Percentiles rank a stretch among this genome's conserved stretches.
Evolutionary conservation across 441 rosid species (phyloP).

Genomic region (Hura crepitans): DNA sequence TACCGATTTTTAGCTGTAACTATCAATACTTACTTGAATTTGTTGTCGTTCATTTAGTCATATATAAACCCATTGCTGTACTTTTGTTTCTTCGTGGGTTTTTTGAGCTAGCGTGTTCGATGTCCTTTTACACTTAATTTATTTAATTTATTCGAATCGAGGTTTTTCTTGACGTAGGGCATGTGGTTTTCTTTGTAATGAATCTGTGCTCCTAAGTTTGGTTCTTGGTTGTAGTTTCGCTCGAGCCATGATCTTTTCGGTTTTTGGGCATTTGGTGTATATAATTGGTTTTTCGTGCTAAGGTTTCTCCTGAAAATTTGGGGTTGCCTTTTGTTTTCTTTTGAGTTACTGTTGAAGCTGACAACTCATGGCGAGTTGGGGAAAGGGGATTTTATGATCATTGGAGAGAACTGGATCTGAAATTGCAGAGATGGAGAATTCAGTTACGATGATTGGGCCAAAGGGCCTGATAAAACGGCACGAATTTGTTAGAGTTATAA

Average conservation of each 20-base stretch:
- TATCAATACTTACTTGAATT: not conserved
- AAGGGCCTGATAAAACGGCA: slow-evolving; percentile 56
- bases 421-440: slow-evolving; percentile 48
- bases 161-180: not conserved
- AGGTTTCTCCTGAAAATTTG: slow-evolving; percentile 14
- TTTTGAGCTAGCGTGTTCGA: not conserved
- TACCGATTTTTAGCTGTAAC: not conserved
- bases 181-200: slow-evolving; percentile 5
- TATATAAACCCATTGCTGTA: not conserved
- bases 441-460: slow-evolving; percentile 39
- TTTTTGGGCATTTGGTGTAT: not conserved
- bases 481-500: slow-evolving; percentile 59
- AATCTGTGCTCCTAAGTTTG: not conserved
- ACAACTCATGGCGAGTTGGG: slow-evolving; percentile 21
- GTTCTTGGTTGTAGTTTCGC: not conserved
- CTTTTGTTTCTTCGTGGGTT: slow-evolving; percentile 21
- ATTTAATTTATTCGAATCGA: not conserved
- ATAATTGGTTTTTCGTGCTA: not conserved
- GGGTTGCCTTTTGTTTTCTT: not conserved
- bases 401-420: slow-evolving; percentile 16
- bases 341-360: not conserved
- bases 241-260: not conserved
- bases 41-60: not conserved
- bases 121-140: not conserved
- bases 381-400: slow-evolving; percentile 22